These are phyloP conservation scores for Pochonia chlamydosporia DNA, from an alignment of 2,329 filamentous ascomycete species.

Conservation along the genomic window DNA sequence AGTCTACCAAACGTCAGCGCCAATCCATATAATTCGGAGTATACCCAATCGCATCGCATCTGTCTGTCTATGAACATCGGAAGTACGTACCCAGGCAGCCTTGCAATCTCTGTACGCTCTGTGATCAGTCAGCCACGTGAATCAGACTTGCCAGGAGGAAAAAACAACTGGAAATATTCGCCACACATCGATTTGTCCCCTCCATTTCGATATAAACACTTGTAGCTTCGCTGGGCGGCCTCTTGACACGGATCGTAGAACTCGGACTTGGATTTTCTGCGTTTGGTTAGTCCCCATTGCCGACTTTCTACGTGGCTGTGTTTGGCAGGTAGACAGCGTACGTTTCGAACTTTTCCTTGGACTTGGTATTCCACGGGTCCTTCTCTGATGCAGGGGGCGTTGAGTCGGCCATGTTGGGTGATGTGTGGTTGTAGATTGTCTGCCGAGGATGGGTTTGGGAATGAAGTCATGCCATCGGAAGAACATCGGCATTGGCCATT, in stretches of 20 bases:
- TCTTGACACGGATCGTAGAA: constrained; percentile 96
- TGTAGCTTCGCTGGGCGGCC: constrained; percentile 76
- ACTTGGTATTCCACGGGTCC: constrained; percentile 52
- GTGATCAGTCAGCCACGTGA: constrained; percentile 13
- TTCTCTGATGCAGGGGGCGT: constrained; percentile 10
- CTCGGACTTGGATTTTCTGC: constrained; percentile 80
- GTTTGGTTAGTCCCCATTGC: neutral
- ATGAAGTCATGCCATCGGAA: constrained; percentile 12
- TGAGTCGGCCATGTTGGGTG: constrained; percentile 3
- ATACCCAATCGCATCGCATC: neutral
- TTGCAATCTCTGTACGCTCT: constrained; percentile 95
- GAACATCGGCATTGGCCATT: constrained; percentile 11
- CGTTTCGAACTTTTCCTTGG: constrained; percentile 60
- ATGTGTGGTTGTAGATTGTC: neutral
- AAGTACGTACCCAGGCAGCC: constrained; percentile 72
- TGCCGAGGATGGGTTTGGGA: neutral
- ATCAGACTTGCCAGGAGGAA: neutral
- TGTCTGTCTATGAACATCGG: neutral
- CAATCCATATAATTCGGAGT: neutral
- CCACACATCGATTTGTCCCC: constrained; percentile 85
- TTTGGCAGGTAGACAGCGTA: constrained; percentile 27
- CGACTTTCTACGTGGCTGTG: too few relatives aligned
- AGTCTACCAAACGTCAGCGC: constrained; percentile 10
- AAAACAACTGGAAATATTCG: constrained; percentile 87
- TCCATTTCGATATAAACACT: constrained; percentile 81